Base-by-base conservation (phyloP, 208 protist species). In the Leishmania gerbilli region DNA sequence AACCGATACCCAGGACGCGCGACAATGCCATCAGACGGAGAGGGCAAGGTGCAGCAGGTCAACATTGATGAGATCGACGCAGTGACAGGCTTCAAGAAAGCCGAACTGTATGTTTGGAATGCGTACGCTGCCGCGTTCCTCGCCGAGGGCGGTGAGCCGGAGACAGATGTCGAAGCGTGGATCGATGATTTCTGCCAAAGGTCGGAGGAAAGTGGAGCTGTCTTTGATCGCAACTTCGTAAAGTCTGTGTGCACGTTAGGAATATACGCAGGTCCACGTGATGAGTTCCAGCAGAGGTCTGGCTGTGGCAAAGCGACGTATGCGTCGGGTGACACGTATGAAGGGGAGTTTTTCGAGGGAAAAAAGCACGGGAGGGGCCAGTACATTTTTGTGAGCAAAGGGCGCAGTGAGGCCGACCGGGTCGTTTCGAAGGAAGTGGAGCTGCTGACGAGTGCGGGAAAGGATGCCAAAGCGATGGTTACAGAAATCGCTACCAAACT, bases 241-340 rank as follows among this genome's bases (percentile, higher is more conserved):
- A 95, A 93, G 62, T 94, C 89, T 0, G 88, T 97, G 2, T 95
- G 91, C 49, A 86, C 85, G 3, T 72, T 98, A 13, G 95, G 95
- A 47, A 96, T 98, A 47, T 98, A 97, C 75, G 93, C 95, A 65
- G 95, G 95, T 27, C 89, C 87, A 2, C 90, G 95, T 24, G 95
- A 98, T 79, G 93, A 98, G 86, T 98, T 97, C 77, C 89, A 96
- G 83, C 93, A 98, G 88, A 91, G 95, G 62, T 96, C 89, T 19
- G 95, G 95, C 3, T 91, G 84, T 78, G 93, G 92, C 49, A 97
- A 95, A 71, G 91, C 95, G 9, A 88, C 96, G 31, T 98, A 97
- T 72, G 81, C 91, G 2, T 95, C 94, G 62, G 89, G 93, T 51
- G 95, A 98, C 79, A 89, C 87, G 21, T 98, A 97, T 84, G 95